Percentiles rank a stretch among this genome's conserved stretches.
Conservation (phyloP, 768 basidiomycete species). For the Tulasnella calospora region DNA sequence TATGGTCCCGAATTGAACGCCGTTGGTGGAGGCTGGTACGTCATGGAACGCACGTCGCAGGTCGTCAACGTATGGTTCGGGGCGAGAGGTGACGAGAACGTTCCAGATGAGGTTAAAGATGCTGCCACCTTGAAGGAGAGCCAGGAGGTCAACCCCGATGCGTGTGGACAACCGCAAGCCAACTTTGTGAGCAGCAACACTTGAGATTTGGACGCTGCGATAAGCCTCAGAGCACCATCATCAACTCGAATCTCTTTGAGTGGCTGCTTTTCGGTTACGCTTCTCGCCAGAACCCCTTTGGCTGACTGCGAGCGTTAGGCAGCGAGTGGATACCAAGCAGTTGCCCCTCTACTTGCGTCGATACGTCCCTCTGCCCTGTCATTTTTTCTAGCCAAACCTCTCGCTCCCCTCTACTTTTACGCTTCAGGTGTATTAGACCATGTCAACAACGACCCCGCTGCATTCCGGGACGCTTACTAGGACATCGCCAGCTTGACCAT, state of each 20-base stretch:
- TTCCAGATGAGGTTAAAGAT: slow-evolving; percentile 21
- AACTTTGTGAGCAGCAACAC: slow-evolving; percentile 25
- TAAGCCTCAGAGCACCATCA: slow-evolving; percentile 30
- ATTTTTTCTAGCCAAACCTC: no score
- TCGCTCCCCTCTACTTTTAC: no score
- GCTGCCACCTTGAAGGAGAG: not conserved
- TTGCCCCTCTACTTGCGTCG: slow-evolving; percentile 28
- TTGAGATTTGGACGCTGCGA: slow-evolving; percentile 27
- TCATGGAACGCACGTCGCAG: slow-evolving; percentile 24
- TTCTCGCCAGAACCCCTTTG: not conserved
- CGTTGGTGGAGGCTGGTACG: slow-evolving; percentile 27
- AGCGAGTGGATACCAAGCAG: slow-evolving; percentile 28
- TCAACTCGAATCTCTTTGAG: slow-evolving; percentile 30
- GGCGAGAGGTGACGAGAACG: slow-evolving; percentile 9
- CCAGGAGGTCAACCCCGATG: slow-evolving; percentile 12
- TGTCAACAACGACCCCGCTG: slow-evolving; percentile 31
- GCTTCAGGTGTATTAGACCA: slow-evolving; percentile 24
- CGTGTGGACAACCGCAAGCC: slow-evolving; percentile 27
- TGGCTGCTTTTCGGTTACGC: not conserved
- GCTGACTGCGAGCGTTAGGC: not conserved
- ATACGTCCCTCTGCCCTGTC: slow-evolving; percentile 16
- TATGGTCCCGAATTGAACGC: slow-evolving; percentile 29
- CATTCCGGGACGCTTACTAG: slow-evolving; percentile 32
- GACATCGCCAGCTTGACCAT: slow-evolving; percentile 27
- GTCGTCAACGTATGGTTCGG: slow-evolving; percentile 23